Base-by-base conservation (phyloP, 805 yeast species). In the Sugiyamaella mastotermitis region DNA sequence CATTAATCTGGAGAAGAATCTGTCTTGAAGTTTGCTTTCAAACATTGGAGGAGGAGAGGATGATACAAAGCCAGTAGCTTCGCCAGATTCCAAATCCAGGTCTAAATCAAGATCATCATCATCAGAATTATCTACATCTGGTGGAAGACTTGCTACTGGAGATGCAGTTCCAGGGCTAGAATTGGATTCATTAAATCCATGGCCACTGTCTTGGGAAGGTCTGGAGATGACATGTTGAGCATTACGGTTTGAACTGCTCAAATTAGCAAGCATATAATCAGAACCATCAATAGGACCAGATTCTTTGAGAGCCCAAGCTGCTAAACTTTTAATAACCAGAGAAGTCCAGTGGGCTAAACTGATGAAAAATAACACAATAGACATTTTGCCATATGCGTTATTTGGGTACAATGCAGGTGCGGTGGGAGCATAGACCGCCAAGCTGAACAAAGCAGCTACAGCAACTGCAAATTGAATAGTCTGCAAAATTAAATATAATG, bases 341-440 rank as follows among this genome's bases (percentile, higher is more conserved):
- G 75, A 54, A 9, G 65, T 43, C 53, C 71, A 74, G 47, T 84
- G 95, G 2, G 65, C 59, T 1, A 70, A 41, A 1, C 78, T 58
- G 8, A 76, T 57, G 35, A 79, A 55, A 8, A 80, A 59, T 42
- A 86, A 60, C 8, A 83, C 71, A 53, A 72, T 64, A 17, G 82
- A 71, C 76, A 83, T 76, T 51, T 69, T 72, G 10, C 74, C 62
- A 59, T 87, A 87, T 1, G 82, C 80, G 55, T 84, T 84, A 28
- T 71, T 67, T 1, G 95, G 95, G 56, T 85, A 90, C 50, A 85
- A 64, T 39, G 71, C 56, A 0, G 83, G 81, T 17, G 78, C 79
- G 13, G 80, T 65, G 3, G 65, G 57, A 28, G 75, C 71, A 53
- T 79, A 85, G 7, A 79, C 60, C 35, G 74, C 69, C 50, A 78